Base-by-base conservation (phyloP, 2,329 filamentous ascomycete species). In the Colletotrichum sp. region DNA sequence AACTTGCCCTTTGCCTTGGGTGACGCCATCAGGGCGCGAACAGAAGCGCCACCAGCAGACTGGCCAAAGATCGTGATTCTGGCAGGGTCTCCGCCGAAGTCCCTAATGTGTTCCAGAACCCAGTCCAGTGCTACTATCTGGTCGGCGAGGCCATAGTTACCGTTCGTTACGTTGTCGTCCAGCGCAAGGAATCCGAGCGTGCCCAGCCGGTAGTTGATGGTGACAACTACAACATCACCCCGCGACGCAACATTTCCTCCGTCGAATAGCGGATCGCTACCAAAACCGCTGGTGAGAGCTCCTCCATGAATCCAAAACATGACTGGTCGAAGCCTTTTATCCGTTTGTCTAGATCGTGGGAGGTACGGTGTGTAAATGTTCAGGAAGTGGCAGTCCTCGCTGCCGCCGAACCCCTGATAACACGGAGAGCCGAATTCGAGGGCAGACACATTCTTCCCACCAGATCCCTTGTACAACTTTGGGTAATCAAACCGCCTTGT, bases 171-270 rank as follows among this genome's bases (percentile, higher is more conserved):
- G 18, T 85, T 84, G 74, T 88, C 83, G 29, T 83, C 76, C 9
- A 91, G 83, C 1, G 90, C 90, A 0, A 92, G 81, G 76, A 91
- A 92, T 1, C 90, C 90, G 1, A 92, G 83, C 0, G 88, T 90
- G 0, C 84, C 86, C 5, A 92, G 81, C 11, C 91, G 88, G 79
- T 92, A 92, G 81, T 92, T 92, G 82, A 91, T 89, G 24, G 82
- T 80, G 9, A 92, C 90, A 5, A 90, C 85, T 0, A 92, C 85
- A 9, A 86, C 83, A 73, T 87, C 86, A 15, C 86, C 86, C 16
- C 86, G 79, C 18, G 86, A 84, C 5, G 84, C 85, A 36, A 87
- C 78, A 75, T 84, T 85, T 4, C 84, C 84, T n/a, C 85, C 84
- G 76, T 87, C 86, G 31, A 84, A 86, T 18, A 84, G 85, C 6